phyloP scores from a whole-genome alignment of 768 basidiomycete species.

The Trametes cingulata region DNA sequence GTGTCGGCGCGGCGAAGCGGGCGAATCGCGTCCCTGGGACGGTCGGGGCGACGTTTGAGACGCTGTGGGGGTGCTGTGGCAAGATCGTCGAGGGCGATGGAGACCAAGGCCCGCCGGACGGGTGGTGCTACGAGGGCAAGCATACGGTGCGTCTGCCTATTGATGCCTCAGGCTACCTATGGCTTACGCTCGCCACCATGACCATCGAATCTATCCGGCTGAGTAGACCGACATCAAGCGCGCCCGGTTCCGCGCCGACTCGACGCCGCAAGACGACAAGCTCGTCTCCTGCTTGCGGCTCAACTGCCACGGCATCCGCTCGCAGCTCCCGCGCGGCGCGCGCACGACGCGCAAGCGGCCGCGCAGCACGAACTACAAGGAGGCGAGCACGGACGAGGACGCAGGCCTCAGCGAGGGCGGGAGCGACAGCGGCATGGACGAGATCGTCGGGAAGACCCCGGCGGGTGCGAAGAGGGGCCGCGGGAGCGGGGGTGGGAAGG shows the following conservation, averaged over 20 bases:
- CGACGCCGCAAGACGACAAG: slow-evolving; percentile 66
- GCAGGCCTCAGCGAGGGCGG: slow-evolving; percentile 27
- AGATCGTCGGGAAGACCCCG: slow-evolving; percentile 28
- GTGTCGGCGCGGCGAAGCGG: slow-evolving; percentile 43
- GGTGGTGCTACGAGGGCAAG: slow-evolving; percentile 84
- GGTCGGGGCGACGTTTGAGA: slow-evolving; percentile 44
- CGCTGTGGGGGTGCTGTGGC: slow-evolving; percentile 75
- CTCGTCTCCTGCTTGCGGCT: slow-evolving; percentile 57
- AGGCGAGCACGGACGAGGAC: slow-evolving; percentile 30
- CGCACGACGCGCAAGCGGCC: slow-evolving; percentile 30
- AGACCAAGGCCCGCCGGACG: slow-evolving; percentile 81
- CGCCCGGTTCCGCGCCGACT: slow-evolving; percentile 78
- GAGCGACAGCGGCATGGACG: slow-evolving; percentile 34
- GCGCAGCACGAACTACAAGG: slow-evolving; percentile 29
- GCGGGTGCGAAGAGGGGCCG: slow-evolving; percentile 18
- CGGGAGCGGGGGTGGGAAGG: slow-evolving; percentile 20
- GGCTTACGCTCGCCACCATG: not conserved
- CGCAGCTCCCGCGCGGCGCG: slow-evolving; percentile 26
- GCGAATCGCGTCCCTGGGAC: slow-evolving; percentile 24
- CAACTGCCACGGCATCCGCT: slow-evolving; percentile 51
- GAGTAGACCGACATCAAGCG: slow-evolving; percentile 69
- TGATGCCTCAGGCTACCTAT: not conserved
- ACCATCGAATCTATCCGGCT: too few species aligned
- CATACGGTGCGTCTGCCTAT: slow-evolving; percentile 63
- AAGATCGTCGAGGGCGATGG: slow-evolving; percentile 73